Evolutionary conservation across 2,329 filamentous ascomycete species (phyloP).

Genomic region (Arachnomyces sp.): DNA sequence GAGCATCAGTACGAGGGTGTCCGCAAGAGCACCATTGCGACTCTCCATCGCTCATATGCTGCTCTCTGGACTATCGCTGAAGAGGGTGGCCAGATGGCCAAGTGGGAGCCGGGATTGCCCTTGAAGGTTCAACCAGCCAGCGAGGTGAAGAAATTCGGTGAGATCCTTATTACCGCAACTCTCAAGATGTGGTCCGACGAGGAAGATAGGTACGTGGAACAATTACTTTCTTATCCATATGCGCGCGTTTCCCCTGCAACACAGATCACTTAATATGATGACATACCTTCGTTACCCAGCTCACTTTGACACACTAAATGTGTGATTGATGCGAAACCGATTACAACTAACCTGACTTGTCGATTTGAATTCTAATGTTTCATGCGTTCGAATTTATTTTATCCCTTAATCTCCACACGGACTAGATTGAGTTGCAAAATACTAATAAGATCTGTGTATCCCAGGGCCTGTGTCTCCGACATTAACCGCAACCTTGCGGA

Average conservation of each 20-base stretch:
- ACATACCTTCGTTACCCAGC: slow-evolving; percentile 92
- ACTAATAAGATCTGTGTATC: slow-evolving; percentile 35
- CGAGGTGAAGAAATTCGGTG: slow-evolving; percentile 76
- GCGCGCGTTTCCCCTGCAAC: slow-evolving; percentile 16
- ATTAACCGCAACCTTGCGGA: slow-evolving; percentile 91
- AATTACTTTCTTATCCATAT: slow-evolving; percentile 12
- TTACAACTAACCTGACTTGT: slow-evolving; percentile 43
- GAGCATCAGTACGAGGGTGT: slow-evolving; percentile 91
- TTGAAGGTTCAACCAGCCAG: slow-evolving; percentile 69
- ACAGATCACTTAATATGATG: slow-evolving; percentile 58
- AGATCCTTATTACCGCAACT: slow-evolving; percentile 77
- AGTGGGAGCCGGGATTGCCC: slow-evolving; percentile 85
- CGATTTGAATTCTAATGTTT: slow-evolving; percentile 26
- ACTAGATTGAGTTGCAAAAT: slow-evolving; percentile 14
- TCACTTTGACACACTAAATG: slow-evolving; percentile 88
- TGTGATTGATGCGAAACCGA: slow-evolving; percentile 87
- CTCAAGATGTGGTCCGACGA: slow-evolving; percentile 83
- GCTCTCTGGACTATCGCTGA: slow-evolving; percentile 85
- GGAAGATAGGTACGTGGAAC: slow-evolving; percentile 73
- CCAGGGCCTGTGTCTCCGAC: slow-evolving; percentile 79
- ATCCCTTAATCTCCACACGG: slow-evolving; percentile 11
- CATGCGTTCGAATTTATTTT: slow-evolving; percentile 28
- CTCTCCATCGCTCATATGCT: slow-evolving; percentile 87
- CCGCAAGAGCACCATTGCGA: slow-evolving; percentile 83
- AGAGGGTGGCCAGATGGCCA: slow-evolving; percentile 64